Evolutionary conservation across 768 basidiomycete species (phyloP).

Genomic region (Amyloporia xantha): DNA sequence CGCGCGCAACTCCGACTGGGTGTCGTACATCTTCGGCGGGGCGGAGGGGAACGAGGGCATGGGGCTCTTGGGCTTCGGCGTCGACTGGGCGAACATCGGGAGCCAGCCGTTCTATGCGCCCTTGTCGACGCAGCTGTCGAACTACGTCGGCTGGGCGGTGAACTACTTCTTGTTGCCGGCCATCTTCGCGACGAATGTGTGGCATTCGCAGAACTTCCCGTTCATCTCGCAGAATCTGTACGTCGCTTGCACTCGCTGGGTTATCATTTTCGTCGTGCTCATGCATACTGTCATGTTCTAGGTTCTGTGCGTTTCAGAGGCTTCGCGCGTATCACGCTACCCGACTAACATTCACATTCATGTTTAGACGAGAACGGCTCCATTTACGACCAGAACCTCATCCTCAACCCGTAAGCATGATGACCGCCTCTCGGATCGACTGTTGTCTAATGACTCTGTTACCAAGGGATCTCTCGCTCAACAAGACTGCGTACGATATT

Average conservation of each 20-base stretch:
- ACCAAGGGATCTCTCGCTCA: background rate
- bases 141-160: slow-evolving; percentile 5
- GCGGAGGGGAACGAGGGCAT: slow-evolving; percentile 6
- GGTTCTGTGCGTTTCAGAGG: background rate
- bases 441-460: background rate
- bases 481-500: slow-evolving; percentile 5
- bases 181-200: slow-evolving; percentile 2
- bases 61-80: slow-evolving; percentile 5
- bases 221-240: slow-evolving; percentile 8
- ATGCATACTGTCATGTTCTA: background rate
- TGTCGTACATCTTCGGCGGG: slow-evolving; percentile 8
- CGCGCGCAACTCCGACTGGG: slow-evolving; percentile 7
- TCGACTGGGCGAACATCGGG: slow-evolving; percentile 6
- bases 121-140: slow-evolving; percentile 2
- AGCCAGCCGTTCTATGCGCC: slow-evolving; percentile 2
- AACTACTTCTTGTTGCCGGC: slow-evolving; percentile 6
- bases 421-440: background rate
- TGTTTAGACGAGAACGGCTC: slow-evolving; percentile 38
- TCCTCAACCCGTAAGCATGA: slow-evolving; percentile 31
- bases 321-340: background rate
- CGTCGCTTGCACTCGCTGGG: background rate
- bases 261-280: background rate
- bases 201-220: slow-evolving; percentile 5
- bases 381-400: slow-evolving; percentile 44
- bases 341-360: background rate